A percentile compares a stretch with the other conserved stretches of the same genome.
Conservation (phyloP, 1,284 basidiomycete species). For the Ustilago bromivora region DNA sequence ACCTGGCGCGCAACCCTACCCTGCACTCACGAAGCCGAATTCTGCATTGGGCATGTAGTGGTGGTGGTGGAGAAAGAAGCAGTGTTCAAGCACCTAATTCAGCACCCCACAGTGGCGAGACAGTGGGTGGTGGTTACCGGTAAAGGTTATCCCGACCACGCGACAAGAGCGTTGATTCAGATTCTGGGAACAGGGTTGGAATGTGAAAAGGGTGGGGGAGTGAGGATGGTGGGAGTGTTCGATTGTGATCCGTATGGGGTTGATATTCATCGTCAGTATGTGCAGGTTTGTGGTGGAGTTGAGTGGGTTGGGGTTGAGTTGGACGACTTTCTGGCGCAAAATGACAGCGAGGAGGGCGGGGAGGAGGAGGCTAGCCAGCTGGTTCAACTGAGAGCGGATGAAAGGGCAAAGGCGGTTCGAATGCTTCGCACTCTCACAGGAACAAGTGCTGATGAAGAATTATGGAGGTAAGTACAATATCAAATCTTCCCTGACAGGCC, state of each 20-base stretch:
- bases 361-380: neutral
- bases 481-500: neutral
- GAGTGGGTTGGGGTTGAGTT: slow-evolving; percentile 36
- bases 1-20: slow-evolving; percentile 10
- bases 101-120: slow-evolving; percentile 3
- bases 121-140: slow-evolving; percentile 30
- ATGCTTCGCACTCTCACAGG: slow-evolving; percentile 18
- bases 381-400: slow-evolving; percentile 27
- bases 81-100: slow-evolving; percentile 39
- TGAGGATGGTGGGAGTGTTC: slow-evolving; percentile 22
- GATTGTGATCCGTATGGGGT: slow-evolving; percentile 58
- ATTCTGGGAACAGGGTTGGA: neutral
- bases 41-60: slow-evolving; percentile 25
- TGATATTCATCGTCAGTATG: slow-evolving; percentile 47
- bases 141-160: slow-evolving; percentile 61
- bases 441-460: neutral
- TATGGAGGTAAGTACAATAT: neutral
- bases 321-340: slow-evolving; percentile 13
- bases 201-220: neutral
- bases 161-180: slow-evolving; percentile 36
- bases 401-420: slow-evolving; percentile 38
- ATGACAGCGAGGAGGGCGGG: too few species aligned
- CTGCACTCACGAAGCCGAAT: neutral
- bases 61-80: slow-evolving; percentile 66
- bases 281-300: neutral